Conservation (phyloP, 257 asterid species). For the Solanum lycopersicoides region DNA sequence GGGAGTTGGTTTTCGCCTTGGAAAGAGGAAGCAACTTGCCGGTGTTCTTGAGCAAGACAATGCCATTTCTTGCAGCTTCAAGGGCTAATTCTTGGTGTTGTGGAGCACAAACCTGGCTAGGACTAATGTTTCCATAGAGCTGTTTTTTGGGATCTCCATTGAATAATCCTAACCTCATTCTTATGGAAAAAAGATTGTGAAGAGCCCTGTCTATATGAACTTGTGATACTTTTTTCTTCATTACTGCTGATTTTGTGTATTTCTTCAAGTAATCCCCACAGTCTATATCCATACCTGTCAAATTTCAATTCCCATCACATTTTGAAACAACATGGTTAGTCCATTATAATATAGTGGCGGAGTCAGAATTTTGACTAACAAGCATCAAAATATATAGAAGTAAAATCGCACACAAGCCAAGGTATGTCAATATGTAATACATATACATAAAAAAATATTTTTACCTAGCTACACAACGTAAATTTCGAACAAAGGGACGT, state of each 20-base stretch:
- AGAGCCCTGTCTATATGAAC: constrained; percentile 60
- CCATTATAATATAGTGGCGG: background rate
- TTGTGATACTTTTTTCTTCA: constrained; percentile 37
- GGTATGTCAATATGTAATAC: background rate
- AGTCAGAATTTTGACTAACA: background rate
- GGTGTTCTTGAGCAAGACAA: constrained; percentile 71
- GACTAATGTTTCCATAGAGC: constrained; percentile 40
- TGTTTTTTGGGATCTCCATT: constrained; percentile 48
- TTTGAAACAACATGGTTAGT: background rate
- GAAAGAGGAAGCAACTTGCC: constrained; percentile 57
- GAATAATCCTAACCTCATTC: constrained; percentile 83
- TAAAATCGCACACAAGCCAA: too few species aligned
- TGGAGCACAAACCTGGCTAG: constrained; percentile 48
- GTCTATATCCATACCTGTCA: constrained; percentile 77
- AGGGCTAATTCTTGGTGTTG: constrained; percentile 60
- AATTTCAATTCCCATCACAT: background rate
- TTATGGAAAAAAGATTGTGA: constrained; percentile 54
- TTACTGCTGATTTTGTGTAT: constrained; percentile 67
- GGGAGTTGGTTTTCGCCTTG: constrained; percentile 26
- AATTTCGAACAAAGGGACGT: background rate
- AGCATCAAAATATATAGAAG: background rate
- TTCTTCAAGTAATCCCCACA: constrained; percentile 55
- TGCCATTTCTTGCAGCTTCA: constrained; percentile 74
- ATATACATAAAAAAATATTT: background rate
- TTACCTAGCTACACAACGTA: background rate